These are phyloP conservation scores for Ehretia macrophylla DNA, from an alignment of 257 asterid species.

Conservation along the genomic window DNA sequence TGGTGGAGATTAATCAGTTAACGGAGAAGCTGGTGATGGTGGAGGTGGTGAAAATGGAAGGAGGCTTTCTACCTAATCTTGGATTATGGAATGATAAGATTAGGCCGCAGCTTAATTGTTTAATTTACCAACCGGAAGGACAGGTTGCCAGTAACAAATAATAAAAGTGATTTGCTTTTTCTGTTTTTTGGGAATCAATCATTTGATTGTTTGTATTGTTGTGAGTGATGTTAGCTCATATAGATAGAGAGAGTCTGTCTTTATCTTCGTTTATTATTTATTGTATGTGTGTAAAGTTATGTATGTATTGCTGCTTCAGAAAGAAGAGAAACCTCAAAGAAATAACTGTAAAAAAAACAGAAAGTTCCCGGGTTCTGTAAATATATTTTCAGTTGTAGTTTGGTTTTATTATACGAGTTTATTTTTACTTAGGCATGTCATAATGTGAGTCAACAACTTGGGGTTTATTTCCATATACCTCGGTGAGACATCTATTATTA, in stretches of 20 bases:
- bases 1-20: slow-evolving; percentile 50
- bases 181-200: neutral
- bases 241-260: too few relatives aligned
- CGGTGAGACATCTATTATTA: too few relatives aligned
- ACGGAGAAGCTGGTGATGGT: slow-evolving; percentile 63
- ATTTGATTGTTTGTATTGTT: neutral
- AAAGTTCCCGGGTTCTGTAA: neutral
- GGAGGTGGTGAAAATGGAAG: slow-evolving; percentile 36
- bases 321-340: neutral
- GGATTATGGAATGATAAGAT: slow-evolving; percentile 49
- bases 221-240: too few relatives aligned
- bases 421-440: too few relatives aligned
- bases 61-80: slow-evolving; percentile 24
- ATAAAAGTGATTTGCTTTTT: neutral
- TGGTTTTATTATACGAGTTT: too few relatives aligned
- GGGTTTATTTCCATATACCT: too few relatives aligned
- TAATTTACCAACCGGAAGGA: slow-evolving; percentile 21
- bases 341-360: too few relatives aligned
- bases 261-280: too few relatives aligned
- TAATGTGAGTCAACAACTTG: too few relatives aligned
- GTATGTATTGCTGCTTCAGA: neutral
- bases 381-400: too few relatives aligned
- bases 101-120: slow-evolving; percentile 32
- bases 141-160: slow-evolving; percentile 11
- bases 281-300: too few relatives aligned